These are phyloP conservation scores for Malus sylvestris DNA, from an alignment of 306 rosid genomes.

Conservation along the genomic window DNA sequence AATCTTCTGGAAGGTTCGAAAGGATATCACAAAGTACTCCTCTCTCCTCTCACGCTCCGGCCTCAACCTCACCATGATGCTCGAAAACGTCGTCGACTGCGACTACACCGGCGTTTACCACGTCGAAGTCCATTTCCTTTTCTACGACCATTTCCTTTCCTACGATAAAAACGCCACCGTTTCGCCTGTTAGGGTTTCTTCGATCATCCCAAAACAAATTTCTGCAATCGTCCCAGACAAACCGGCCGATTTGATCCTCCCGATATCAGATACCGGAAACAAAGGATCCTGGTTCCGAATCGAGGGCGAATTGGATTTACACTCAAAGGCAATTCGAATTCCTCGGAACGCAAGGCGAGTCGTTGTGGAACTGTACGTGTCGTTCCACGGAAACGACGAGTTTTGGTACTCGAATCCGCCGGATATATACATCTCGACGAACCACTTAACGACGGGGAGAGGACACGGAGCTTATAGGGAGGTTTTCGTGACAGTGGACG, in stretches of 20 bases:
- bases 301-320: conserved; percentile 35
- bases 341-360: conserved; percentile 52
- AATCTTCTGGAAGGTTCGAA: conserved; percentile 63
- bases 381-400: conserved; percentile 82
- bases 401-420: conserved; percentile 90
- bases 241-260: conserved; percentile 60
- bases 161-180: conserved; percentile 15
- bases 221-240: neutral
- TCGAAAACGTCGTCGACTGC: conserved; percentile 48
- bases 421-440: conserved; percentile 42
- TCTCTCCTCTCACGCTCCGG: conserved; percentile 36
- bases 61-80: conserved; percentile 63
- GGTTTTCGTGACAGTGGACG: conserved; percentile 55
- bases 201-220: neutral
- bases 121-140: conserved; percentile 42
- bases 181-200: neutral
- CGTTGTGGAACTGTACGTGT: conserved; percentile 56
- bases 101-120: conserved; percentile 64
- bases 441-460: conserved; percentile 47
- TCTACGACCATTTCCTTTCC: conserved; percentile 31
- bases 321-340: conserved; percentile 29
- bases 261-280: conserved; percentile 46
- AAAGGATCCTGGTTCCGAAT: conserved; percentile 70
- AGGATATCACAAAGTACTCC: conserved; percentile 65
- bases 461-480: conserved; percentile 76